phyloP scores from a whole-genome alignment of 2,329 filamentous ascomycete species.

The Botrytis medusae region DNA sequence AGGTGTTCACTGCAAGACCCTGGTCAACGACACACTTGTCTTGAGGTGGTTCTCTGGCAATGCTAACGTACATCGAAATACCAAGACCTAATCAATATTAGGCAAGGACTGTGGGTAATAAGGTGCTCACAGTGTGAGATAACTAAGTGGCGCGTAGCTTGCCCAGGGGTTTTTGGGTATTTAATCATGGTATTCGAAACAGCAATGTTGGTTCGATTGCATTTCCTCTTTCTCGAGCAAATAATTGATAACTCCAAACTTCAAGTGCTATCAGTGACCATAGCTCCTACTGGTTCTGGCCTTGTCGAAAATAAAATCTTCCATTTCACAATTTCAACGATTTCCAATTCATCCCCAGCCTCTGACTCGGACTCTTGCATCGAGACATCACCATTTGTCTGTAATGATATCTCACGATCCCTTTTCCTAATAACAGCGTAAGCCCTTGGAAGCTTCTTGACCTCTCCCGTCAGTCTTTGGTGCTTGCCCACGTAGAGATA shows the following conservation, averaged over 20 bases:
- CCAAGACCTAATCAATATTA: background rate
- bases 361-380: conserved; percentile 60
- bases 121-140: background rate
- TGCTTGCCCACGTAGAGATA: conserved; percentile 87
- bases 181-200: background rate
- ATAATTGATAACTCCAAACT: background rate
- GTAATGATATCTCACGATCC: conserved; percentile 20
- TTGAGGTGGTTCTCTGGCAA: background rate
- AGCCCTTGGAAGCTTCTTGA: conserved; percentile 79
- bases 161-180: background rate
- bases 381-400: conserved; percentile 32
- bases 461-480: conserved; percentile 84
- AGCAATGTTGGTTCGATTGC: background rate
- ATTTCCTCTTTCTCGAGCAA: too few species aligned
- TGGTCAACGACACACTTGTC: background rate
- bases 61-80: background rate
- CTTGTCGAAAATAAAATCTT: conserved; percentile 83
- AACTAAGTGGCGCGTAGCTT: background rate
- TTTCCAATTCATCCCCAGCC: conserved; percentile 75
- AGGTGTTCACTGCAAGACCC: background rate
- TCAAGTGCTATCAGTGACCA: conserved; percentile 8
- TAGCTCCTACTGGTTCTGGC: conserved; percentile 74
- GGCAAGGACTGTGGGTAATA: too few species aligned
- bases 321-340: conserved; percentile 83
- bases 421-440: conserved; percentile 73